phyloP scores from a whole-genome alignment of 2,329 filamentous ascomycete species.

The Ploettnerulaceae sp. region DNA sequence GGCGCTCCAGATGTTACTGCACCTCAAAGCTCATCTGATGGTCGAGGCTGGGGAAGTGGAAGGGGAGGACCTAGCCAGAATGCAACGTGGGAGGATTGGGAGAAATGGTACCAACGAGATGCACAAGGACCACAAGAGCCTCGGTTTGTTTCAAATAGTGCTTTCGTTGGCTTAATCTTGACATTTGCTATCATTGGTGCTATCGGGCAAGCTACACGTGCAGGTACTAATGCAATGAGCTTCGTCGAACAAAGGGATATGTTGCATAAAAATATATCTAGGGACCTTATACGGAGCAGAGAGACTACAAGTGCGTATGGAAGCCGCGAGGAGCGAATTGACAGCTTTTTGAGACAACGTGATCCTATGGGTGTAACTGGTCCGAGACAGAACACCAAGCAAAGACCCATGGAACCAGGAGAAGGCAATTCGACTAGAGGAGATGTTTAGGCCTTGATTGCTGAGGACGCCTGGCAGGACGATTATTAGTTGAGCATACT shows the following conservation, averaged over 20 bases:
- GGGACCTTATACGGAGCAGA: constrained; percentile 51
- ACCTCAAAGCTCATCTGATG: constrained; percentile 27
- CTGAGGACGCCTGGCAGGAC: neutral
- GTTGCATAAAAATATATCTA: constrained; percentile 61
- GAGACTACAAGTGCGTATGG: constrained; percentile 47
- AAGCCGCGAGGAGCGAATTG: constrained; percentile 62
- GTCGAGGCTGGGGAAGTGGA: constrained; percentile 27
- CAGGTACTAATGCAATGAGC: constrained; percentile 55
- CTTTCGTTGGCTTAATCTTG: constrained; percentile 70
- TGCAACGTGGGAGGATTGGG: constrained; percentile 98
- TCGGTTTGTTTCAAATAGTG: constrained; percentile 70
- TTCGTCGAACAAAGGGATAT: constrained; percentile 63
- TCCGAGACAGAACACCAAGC: constrained; percentile 38
- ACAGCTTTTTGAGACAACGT: constrained; percentile 70
- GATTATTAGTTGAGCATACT: too few species aligned
- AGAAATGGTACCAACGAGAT: constrained; percentile 63
- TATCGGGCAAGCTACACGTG: constrained; percentile 66
- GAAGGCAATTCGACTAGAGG: constrained; percentile 11
- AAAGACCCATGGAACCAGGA: constrained; percentile 17
- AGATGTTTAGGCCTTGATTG: constrained; percentile 8
- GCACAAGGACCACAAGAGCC: constrained; percentile 46
- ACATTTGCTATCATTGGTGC: constrained; percentile 64
- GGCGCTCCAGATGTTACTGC: constrained; percentile 38
- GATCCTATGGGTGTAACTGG: constrained; percentile 41
- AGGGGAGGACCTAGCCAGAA: constrained; percentile 55